phyloP scores from a whole-genome alignment of 1,284 basidiomycete genomes.

The Mycena sp. region DNA sequence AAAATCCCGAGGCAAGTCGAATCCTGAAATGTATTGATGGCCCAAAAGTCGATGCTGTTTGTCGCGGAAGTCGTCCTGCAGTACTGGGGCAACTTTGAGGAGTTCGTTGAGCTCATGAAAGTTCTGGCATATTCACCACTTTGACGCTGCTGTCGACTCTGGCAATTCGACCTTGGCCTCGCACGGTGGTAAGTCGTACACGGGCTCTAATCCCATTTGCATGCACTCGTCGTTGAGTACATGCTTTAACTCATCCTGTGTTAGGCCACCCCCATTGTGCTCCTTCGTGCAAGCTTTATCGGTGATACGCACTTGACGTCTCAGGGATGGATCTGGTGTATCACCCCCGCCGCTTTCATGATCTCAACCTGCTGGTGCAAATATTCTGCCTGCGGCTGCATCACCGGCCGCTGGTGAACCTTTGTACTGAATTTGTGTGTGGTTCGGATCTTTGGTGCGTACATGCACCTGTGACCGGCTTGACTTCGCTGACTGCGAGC shows the following conservation, averaged over 20 bases:
- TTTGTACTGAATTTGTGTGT: constrained; percentile 35
- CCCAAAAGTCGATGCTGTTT: constrained; percentile 47
- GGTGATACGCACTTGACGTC: constrained; percentile 25
- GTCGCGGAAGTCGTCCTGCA: constrained; percentile 44
- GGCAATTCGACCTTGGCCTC: background rate
- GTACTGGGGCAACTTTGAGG: constrained; percentile 38
- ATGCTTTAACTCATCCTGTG: constrained; percentile 15
- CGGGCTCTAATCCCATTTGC: constrained; percentile 29
- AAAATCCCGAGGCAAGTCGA: constrained; percentile 46
- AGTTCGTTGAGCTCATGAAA: constrained; percentile 36
- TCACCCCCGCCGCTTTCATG: constrained; percentile 38
- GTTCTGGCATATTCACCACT: constrained; percentile 48
- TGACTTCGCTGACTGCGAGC: constrained; percentile 40
- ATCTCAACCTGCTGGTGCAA: constrained; percentile 41
- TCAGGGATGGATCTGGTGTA: constrained; percentile 15
- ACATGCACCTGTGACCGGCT: constrained; percentile 30
- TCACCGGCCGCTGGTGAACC: constrained; percentile 37
- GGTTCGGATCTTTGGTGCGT: constrained; percentile 35
- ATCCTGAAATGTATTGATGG: constrained; percentile 40
- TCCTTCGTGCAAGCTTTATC: constrained; percentile 22
- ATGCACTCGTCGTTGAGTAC: constrained; percentile 28
- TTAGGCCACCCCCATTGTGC: constrained; percentile 33
- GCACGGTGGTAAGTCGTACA: constrained; percentile 12
- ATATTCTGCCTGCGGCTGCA: constrained; percentile 40
- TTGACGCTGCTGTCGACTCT: constrained; percentile 21